These are phyloP conservation scores for Noccaea caerulescens DNA, from an alignment of 345 rosid species.

Conservation along the genomic window DNA sequence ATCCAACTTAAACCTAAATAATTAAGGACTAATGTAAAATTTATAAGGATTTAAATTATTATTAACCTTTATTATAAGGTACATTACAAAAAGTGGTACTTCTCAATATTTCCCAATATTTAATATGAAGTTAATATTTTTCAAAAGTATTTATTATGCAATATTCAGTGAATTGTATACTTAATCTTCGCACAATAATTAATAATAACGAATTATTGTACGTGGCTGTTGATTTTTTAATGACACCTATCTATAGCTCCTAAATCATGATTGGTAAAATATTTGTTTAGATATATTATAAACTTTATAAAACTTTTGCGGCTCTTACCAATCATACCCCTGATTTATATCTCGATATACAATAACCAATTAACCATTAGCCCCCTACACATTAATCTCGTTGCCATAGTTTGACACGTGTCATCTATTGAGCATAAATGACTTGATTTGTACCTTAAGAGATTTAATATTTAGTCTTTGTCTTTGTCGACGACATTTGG, in stretches of 20 bases:
- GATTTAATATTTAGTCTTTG: not conserved
- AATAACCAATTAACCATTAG: not conserved
- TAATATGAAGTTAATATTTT: too few relatives aligned
- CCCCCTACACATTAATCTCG: not conserved
- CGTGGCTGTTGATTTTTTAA: not conserved
- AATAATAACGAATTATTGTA: not conserved
- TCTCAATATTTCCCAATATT: too few relatives aligned
- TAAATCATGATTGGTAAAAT: slow-evolving; percentile 6
- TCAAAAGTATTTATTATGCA: too few relatives aligned
- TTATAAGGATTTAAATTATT: too few relatives aligned
- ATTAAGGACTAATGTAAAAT: too few relatives aligned
- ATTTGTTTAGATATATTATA: not conserved
- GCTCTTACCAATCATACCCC: not conserved
- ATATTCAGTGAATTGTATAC: too few relatives aligned
- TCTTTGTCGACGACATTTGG: slow-evolving; percentile 31
- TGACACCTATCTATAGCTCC: not conserved
- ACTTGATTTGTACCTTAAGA: not conserved
- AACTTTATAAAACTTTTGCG: not conserved
- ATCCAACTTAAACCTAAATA: too few relatives aligned
- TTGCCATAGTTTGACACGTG: slow-evolving; percentile 6
- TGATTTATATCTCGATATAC: too few relatives aligned
- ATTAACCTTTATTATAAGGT: too few relatives aligned
- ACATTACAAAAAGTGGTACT: too few relatives aligned
- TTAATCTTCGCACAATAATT: too few relatives aligned
- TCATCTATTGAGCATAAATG: not conserved